phyloP scores from a whole-genome alignment of 129 eudicot species.

The Silybum marianum region DNA sequence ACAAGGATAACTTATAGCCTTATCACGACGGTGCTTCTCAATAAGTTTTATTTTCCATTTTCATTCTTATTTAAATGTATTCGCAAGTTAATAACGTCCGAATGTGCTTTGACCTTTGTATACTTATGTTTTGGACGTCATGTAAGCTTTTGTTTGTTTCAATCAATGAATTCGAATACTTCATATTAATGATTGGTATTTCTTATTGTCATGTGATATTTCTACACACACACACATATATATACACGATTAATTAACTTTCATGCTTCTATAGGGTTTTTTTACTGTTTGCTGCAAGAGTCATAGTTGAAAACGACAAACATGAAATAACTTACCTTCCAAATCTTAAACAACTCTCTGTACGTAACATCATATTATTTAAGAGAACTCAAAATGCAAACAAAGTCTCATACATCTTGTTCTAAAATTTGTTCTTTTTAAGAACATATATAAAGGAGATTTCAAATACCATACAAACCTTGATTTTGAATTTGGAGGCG shows the following conservation, averaged over 20 bases:
- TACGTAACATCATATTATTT: not conserved
- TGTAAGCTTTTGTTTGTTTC: slow-evolving; percentile 15
- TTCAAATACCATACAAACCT: no score
- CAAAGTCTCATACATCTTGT: not conserved
- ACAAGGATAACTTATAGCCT: not conserved
- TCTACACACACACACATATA: no score
- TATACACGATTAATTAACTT: no score
- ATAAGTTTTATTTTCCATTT: slow-evolving; percentile 10
- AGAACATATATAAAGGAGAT: no score
- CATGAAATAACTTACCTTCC: not conserved
- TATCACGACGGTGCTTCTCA: not conserved
- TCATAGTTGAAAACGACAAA: not conserved
- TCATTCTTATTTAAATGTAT: slow-evolving; percentile 20
- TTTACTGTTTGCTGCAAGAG: not conserved
- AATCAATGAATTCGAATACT: not conserved
- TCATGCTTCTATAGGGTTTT: not conserved
- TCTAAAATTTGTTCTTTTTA: not conserved
- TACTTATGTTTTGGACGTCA: slow-evolving; percentile 9
- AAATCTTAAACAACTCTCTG: not conserved
- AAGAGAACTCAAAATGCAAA: not conserved
- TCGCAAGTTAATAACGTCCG: slow-evolving; percentile 15
- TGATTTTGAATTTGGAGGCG: no score
- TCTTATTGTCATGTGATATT: not conserved
- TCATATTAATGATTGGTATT: not conserved
- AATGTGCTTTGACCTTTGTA: slow-evolving; percentile 15